Base-by-base conservation (phyloP, 2,329 filamentous ascomycete genomes). In the Sarocladium strictum region DNA sequence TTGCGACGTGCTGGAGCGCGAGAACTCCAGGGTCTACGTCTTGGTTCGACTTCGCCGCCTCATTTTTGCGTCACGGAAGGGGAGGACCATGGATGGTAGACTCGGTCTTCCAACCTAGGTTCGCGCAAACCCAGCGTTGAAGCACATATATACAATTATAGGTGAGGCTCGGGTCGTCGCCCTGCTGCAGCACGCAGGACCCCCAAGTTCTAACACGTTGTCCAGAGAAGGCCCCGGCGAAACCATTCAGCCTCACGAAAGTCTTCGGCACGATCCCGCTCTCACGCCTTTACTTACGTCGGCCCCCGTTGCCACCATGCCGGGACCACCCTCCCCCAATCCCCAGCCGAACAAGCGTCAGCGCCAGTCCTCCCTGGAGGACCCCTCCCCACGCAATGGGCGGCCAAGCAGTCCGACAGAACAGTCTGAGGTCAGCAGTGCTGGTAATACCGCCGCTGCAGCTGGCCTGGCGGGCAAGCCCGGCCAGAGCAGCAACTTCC, bases 401-500 rank as follows among this genome's bases (percentile, higher is more conserved):
- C 56, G 58, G 26, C 38, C 57, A 38, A 19, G 12, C 32, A 65
- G 62, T 50, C 65, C 63, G 15, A 53, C 60, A 54, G 73, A 71
- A 21, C 68, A 67, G 24, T 70, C 68, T 49, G 70, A 70, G 38
- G 59, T 60, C 41, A 62, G 63, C 56, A 61, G 58, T 29, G 45
- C 43, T 23, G 35, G 54, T 61, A 66, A 53, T 59, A 63, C 64
- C 51, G 64, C 63, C 37, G 60, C 65, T 23, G 58, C 58, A 15
- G 58, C 65, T 32, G 63, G 35, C 60, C 23, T 47, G n/a, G 29
- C 67, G 51, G 65, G 65, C 52, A 83, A 80, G 63, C 68, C 74
- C 14, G 78, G 78, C 10, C 80, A 84, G 67, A 83, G 80, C 67
- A 84, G 78, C 68, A 85, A 78, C 60, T 93, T 93, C 65, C 85